Percentiles rank a stretch among this genome's conserved stretches.
Conservation (phyloP, 495 filamentous ascomycete genomes). For the Penicillium silybi region DNA sequence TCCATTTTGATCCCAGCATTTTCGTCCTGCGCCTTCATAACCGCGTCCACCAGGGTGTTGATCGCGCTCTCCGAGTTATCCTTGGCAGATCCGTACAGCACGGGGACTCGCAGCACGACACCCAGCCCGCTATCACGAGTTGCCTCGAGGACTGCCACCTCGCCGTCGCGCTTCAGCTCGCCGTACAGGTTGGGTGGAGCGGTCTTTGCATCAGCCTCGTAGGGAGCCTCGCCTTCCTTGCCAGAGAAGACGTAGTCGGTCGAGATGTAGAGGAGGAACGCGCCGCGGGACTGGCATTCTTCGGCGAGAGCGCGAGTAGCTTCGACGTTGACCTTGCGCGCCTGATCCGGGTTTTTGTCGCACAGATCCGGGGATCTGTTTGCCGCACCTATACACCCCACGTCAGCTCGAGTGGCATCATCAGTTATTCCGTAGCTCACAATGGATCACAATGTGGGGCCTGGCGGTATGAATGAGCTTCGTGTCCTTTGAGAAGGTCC, state of each 20-base stretch:
- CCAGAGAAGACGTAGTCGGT: slow-evolving; percentile 95
- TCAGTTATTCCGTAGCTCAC: slow-evolving; percentile 41
- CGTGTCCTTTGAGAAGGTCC: too few relatives aligned
- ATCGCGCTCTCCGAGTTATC: slow-evolving; percentile 70
- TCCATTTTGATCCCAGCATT: slow-evolving; percentile 72
- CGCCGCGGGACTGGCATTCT: slow-evolving; percentile 55
- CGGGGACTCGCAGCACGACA: slow-evolving; percentile 78
- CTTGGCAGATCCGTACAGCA: slow-evolving; percentile 71
- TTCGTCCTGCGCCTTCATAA: slow-evolving; percentile 62
- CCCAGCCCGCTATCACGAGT: slow-evolving; percentile 52
- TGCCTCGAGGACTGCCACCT: slow-evolving; percentile 63
- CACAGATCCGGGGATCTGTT: slow-evolving; percentile 86
- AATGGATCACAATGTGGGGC: slow-evolving; percentile 80
- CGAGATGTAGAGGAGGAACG: slow-evolving; percentile 84
- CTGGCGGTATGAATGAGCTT: slow-evolving; percentile 36
- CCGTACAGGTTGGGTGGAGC: slow-evolving; percentile 84
- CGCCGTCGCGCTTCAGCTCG: slow-evolving; percentile 81
- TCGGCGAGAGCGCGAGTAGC: slow-evolving; percentile 64
- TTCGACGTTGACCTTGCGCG: slow-evolving; percentile 70
- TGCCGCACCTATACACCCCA: slow-evolving; percentile 62
- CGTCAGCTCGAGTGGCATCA: slow-evolving; percentile 9
- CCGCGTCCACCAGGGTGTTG: slow-evolving; percentile 70
- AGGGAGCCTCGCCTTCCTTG: slow-evolving; percentile 77
- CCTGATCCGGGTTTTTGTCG: slow-evolving; percentile 71
- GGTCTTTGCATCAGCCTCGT: slow-evolving; percentile 59